Base-by-base conservation (phyloP, 2,329 filamentous ascomycete species). In the Rhynchosporium agropyri region DNA sequence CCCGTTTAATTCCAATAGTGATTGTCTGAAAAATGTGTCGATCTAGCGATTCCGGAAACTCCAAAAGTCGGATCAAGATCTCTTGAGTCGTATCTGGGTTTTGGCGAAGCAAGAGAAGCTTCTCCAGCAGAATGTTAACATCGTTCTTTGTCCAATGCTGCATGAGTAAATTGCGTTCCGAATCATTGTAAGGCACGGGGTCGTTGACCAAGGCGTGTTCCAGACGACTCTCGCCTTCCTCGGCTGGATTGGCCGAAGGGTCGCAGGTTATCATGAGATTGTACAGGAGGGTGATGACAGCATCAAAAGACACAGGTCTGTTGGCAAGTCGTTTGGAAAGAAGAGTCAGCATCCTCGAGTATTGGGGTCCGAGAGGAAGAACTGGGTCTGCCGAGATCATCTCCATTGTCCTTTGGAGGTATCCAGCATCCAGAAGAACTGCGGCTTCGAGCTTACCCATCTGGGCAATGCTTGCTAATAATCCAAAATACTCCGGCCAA, bases 401-500 rank as follows among this genome's bases (percentile, higher is more conserved):
- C 49, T 75, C 73, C 10, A 75, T 61, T 13, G 68, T 65, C 66
- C 80, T 85, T 46, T 78, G 72, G 26, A 93, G 77, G 68, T 86
- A 90, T 29, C 84, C 82, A 38, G 81, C 78, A 10, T 85, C 82
- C 29, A 93, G 78, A 29, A 92, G 78, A 5, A 82, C 72, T 1
- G 79, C 78, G 26, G 83, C 79, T 73, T 91, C 87, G 4, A 79
- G 74, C 3, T 79, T 75, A 0, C 89, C 89, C 60, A 91, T 75
- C 51, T 78, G 79, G 13, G 86, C 85, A 71, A 93, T 88, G n/a
- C 78, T 78, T n/a, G 83, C 72, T 65, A 93, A 79, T n/a, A 89
- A 81, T 12, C 83, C 83, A 72, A 94, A 94, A 63, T 89, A 88
- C 70, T 94, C 90, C 48, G 87, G 84, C 91, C 91, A 95, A 3